Base-by-base conservation (phyloP, 2,329 filamentous ascomycete genomes). In the Fusarium haematococcum region DNA sequence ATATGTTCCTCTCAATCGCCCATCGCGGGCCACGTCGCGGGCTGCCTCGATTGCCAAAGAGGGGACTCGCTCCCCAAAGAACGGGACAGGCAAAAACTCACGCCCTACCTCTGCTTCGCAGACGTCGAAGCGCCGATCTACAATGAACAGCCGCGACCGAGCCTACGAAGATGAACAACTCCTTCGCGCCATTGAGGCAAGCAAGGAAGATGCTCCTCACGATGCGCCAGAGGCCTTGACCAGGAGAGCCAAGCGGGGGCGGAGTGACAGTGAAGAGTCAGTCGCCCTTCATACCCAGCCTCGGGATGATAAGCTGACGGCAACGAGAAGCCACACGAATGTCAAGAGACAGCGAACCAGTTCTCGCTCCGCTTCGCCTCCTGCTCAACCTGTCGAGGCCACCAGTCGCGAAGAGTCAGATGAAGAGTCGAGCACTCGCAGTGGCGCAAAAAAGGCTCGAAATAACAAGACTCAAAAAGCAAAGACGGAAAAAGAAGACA, bases 81-180 rank as follows among this genome's bases (percentile, higher is more conserved):
- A 83, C 80, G 88, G 85, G 76, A 87, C 86, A 78, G 86, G 85
- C 77, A 91, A 90, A 84, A 90, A 82, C 80, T 89, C 85, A 74
- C 90, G 87, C 57, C 86, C 86, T 63, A 86, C 86, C 11, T 84
- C 86, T 1, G 81, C 84, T 13, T 85, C 84, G 50, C 88, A 91
- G 63, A 88, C 63, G 14, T 75, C 92, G 41, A 98, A 98, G 82
- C 91, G 97, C 69, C 91, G 97, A 32, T 98, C 95, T 23, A 99
- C 97, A 8, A 98, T 98, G 95, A 98, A 98, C 80, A 99, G 97
- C 81, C 91, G 96, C 71, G 93, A 95, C 82, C 95, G 96, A 48
- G 96, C 95, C 25, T 98, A 98, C 78, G 95, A 98, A 75, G 97
- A 99, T 83, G 95, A 97, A 77, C 92, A 95, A 79, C 83, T 99